Base-by-base conservation (phyloP, 176 grass and related monocot genomes). In the Phoenix roebelenii region DNA sequence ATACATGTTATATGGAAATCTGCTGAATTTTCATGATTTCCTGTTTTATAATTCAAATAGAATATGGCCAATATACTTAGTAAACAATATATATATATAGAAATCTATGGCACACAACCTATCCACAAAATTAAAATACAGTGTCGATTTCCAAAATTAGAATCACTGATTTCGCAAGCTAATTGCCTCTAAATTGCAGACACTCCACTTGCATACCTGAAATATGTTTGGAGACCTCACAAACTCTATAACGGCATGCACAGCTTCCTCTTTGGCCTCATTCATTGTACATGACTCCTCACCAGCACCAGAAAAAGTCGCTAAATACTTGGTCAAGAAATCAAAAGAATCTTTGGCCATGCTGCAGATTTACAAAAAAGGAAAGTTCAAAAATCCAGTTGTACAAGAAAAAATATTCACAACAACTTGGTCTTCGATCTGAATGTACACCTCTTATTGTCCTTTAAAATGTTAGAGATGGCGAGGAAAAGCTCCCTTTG, bases 251-350 rank as follows among this genome's bases (percentile, higher is more conserved):
- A 98, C 75, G 49, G 87, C 79, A 18, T 73, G 73, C 0, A 71
- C 70, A 73, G 87, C 82, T 63, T 98, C 73, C 78, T 98, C 87
- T 72, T 89, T 92, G 4, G 78, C 87, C 25, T 77, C 87, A 76
- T 30, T 72, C 25, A 92, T 92, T 7, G 70, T 25, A 22, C 59
- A 64, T 3, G 81, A 50, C 0, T 92, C 93, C 57, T 92, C 81
- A 18, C 3, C 64, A 4, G 56, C 61, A 70, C 76, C 79, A 17
- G 80, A 75, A 52, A 98, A 98, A 16, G 81, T 92, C 23, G 67
- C 63, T 39, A 98, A 73, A 74, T 98, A 98, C 60, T 91, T 98
- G 28, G 78, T 83, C 49, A 98, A 61, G 17, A 88, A 98, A 49
- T 77, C 76, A 60, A 89, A 89, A 52, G 83, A 89, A 44, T 89